Base-by-base conservation (phyloP, 1,139 yeast genomes). In the Zygosaccharomyces pseudobailii region DNA sequence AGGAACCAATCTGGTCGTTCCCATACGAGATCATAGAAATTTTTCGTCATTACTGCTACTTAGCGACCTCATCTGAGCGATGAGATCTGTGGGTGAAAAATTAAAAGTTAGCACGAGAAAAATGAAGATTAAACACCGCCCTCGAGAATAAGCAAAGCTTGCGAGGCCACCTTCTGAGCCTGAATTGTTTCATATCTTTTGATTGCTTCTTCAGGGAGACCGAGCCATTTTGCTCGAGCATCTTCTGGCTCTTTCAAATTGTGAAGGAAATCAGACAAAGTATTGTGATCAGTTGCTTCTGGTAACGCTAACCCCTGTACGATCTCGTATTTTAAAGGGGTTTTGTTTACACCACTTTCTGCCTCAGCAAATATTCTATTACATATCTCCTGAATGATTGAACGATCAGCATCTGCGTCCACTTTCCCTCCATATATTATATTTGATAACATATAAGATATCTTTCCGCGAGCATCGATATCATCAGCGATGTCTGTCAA, bases 351-450 rank as follows among this genome's bases (percentile, higher is more conserved):
- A 19, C 35, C 24, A 8, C 39, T 19, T 5, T 31, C 30, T 19
- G 36, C 23, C 25, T 39, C 40, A n/a, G 31, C 27, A 36, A 55
- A 53, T 34, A 55, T 27, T 22, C 40, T 42, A 10, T 42, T 19
- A 24, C 50, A 48, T 13, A 52, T 31, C 3, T 32, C 23, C 30
- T 46, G 34, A 22, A 52, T 30, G 13, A 48, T 42, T 9, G 54
- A 38, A 9, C 59, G 54, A 63, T 87, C 96, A 0, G 63, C 57
- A 0, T 45, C 55, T 39, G 69, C 62, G 49, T 80, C 82, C 37
- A 86, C 69, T 63, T 85, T 85, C 21, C 94, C 94, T 10, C 95
- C 95, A 59, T 87, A 87, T 1, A 80, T 72, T 9, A 84, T 73
- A 2, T 72, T 72, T 2, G 80, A 77, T 20, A 87, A 60, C 47